Evolutionary conservation across 2,329 filamentous ascomycete genomes (phyloP), one percentile per base, ranked within the genome.

Genomic region (Botrytis hyacinthi): DNA sequence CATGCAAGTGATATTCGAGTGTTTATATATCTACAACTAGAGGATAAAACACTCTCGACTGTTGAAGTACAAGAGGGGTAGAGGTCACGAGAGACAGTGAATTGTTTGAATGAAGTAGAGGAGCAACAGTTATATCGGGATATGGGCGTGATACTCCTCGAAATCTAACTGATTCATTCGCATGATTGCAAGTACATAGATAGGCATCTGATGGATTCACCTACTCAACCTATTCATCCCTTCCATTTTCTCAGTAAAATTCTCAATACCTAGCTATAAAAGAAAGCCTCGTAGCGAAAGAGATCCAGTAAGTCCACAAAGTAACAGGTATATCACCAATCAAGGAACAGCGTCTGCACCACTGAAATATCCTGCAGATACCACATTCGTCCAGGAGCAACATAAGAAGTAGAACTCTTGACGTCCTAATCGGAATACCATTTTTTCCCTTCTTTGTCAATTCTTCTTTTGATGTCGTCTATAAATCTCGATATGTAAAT

Each of bases 351-450:
- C 9, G 18, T 9, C 2, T 46, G 44, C 44, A 9, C 18, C 44
- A 20, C 9, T 22, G 44, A 46, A 7, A 20, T 46, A 2, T 46
- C 8, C 2, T 46, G 48, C 4, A n/a, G 22, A n/a, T 0, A 1
- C 26, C 10, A 51, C 26, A 14, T 51, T 4, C 0, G 51, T 18
- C 4, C 14, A 29, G 2, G 14, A 8, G n/a, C 51, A 54, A 4
- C n/a, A 29, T 18, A 12, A 29, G 3, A 2, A 54, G n/a, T 29
- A 29, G 5, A 54, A 0, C 26, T 1, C 3, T 54, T 8, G 6
- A 54, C 6, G 14, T 0, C 6, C n/a, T 54, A 29, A 54, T 6
- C 3, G 0, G 51, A 54, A 22, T 0, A 46, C 1, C 2, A 14
- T 51, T 9, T 26, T 14, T 26, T 3, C 14, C 0, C 0, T 4